Evolutionary conservation across 306 rosid species (phyloP).

Genomic region (Quercus dentata): DNA sequence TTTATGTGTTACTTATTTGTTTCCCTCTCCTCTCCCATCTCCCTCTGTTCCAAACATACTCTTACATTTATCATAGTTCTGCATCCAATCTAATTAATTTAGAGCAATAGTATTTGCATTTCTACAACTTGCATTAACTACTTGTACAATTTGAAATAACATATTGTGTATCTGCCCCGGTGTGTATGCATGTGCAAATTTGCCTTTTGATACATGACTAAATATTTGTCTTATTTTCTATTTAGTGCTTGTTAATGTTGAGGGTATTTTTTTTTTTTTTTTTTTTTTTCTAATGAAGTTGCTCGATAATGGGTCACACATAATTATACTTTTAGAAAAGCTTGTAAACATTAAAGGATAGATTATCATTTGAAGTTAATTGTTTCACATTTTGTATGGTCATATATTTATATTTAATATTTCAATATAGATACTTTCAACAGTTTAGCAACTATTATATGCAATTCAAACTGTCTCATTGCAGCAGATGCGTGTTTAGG

Average conservation of each 20-base stretch:
- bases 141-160: background rate
- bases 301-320: background rate
- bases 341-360: background rate
- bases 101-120: background rate
- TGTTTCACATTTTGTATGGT: background rate
- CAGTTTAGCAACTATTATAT: background rate
- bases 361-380: background rate
- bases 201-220: background rate
- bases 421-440: background rate
- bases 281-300: background rate
- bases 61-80: background rate
- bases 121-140: constrained; percentile 3
- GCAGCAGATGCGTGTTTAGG: background rate
- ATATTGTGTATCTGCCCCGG: background rate
- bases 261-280: background rate
- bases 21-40: no score
- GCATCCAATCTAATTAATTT: background rate
- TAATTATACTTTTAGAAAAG: no score
- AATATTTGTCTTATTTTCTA: background rate
- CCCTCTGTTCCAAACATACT: background rate
- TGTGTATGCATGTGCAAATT: background rate
- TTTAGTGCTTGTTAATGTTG: background rate
- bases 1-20: background rate
- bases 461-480: background rate
- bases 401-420: background rate